Evolutionary conservation across 106 monocot species (phyloP), one percentile per base, ranked within the genome.

Genomic region (Ottelia alismoides): DNA sequence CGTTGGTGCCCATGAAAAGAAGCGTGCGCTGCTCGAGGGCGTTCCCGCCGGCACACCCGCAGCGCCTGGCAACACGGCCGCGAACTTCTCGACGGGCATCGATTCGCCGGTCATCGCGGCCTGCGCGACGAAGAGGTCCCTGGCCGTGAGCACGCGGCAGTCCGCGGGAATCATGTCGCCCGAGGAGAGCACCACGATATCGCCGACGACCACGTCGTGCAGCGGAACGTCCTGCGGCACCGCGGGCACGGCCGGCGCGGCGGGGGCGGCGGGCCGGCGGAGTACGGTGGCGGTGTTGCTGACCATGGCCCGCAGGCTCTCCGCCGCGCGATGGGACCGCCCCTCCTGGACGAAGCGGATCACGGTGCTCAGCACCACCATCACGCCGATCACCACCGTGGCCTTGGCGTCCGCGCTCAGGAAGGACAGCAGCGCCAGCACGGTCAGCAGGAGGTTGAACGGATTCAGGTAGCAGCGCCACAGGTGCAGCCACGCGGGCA

Each of bases 141-240:
- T 62, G 10, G 77, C 51, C 67, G 60, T 67, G 17, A 72, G 16
- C 27, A 77, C 45, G 24, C 77, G 59, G 2, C 71, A 24, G 19
- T 77, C 77, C 31, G 72, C 77, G 52, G 77, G 77, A 63, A 77
- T 72, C 27, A 77, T 53, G 61, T 77, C 77, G 5, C 77, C 72
- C 27, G 77, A 57, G 20, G 46, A 29, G 40, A 77, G 67, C 31
- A 23, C 31, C 22, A 76, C 28, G 25, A 71, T 76, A 45, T 76
- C 76, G 25, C 76, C 76, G 11, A 54, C 55, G 18, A 76, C 76
- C 25, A 76, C 53, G 35, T 71, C 66, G 66, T 58, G 71, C 46
- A 72, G 71, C n/a, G n/a, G n/a, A n/a, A n/a, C n/a, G 56, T 77
- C 77, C n/a, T 72, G 67, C 30, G 71, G 77, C 22, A 77, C 77